phyloP scores from a whole-genome alignment of 2,329 filamentous ascomycete species.

The Biscogniauxia sp. region DNA sequence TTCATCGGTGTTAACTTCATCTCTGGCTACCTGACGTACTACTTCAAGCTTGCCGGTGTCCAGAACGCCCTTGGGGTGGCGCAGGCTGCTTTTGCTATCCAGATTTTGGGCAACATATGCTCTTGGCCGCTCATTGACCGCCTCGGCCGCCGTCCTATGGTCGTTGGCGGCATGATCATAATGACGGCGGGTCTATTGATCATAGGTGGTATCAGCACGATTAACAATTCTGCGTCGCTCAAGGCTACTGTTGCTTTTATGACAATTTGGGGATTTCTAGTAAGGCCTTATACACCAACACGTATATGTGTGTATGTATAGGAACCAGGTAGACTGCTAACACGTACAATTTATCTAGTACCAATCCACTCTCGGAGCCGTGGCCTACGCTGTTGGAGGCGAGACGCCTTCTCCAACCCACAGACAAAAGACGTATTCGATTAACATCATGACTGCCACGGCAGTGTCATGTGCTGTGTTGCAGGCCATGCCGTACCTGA shows the following conservation, averaged over 20 bases:
- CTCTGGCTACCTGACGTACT: slow-evolving; percentile 26
- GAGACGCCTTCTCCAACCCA: neutral
- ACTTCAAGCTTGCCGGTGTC: neutral
- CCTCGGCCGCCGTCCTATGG: neutral
- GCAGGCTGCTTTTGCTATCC: neutral
- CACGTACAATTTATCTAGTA: neutral
- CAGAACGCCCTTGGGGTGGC: neutral
- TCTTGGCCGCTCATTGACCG: slow-evolving; percentile 1
- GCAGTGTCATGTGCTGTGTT: neutral
- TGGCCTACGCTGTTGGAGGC: neutral
- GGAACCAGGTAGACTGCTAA: neutral
- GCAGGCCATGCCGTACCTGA: neutral
- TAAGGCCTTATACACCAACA: neutral
- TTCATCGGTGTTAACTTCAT: slow-evolving; percentile 32
- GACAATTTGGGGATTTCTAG: slow-evolving; percentile 8
- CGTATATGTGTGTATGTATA: neutral
- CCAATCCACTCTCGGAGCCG: neutral
- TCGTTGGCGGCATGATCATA: neutral
- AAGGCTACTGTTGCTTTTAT: slow-evolving; percentile 12
- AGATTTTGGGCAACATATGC: neutral
- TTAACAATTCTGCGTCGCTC: neutral
- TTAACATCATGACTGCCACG: neutral
- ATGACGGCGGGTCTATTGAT: neutral
- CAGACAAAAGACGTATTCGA: neutral
- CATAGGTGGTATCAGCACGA: neutral